A percentile compares a stretch with the other conserved stretches of the same genome.
phyloP scores from a whole-genome alignment of 2,329 filamentous ascomycete species.

The Ophiostoma montium region DNA sequence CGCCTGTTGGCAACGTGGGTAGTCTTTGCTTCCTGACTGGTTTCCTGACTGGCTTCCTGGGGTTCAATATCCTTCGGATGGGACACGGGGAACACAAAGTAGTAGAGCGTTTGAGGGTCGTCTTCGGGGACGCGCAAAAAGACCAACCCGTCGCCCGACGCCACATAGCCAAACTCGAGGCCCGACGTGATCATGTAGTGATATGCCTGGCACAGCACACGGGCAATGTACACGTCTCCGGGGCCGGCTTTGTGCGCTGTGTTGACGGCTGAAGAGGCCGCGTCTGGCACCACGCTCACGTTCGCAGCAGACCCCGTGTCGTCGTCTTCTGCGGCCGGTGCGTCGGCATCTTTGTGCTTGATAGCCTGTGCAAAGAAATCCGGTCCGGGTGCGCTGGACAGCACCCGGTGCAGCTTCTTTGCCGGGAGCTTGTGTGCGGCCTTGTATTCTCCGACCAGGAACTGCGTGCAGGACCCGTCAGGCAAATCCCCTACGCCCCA shows the following conservation, averaged over 20 bases:
- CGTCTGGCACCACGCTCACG: too few relatives aligned
- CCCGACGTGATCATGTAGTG: slow-evolving; percentile 10
- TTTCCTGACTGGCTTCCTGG: too few relatives aligned
- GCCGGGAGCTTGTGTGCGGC: slow-evolving; percentile 2
- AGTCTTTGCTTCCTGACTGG: too few relatives aligned
- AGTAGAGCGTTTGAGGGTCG: slow-evolving; percentile 7
- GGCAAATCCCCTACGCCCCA: not conserved
- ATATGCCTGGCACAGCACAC: slow-evolving; percentile 6
- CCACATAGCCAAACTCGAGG: slow-evolving; percentile 8
- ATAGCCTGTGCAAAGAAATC: slow-evolving; percentile 5
- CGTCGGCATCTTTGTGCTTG: not conserved
- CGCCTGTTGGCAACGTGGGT: not conserved
- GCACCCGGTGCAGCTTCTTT: not conserved
- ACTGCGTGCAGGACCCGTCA: not conserved
- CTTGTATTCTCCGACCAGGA: slow-evolving; percentile 7
- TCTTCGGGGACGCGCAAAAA: slow-evolving; percentile 7
- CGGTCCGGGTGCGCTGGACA: not conserved
- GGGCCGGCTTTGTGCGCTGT: too few relatives aligned
- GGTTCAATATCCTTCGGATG: too few relatives aligned
- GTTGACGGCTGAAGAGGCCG: too few relatives aligned
- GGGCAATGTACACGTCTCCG: slow-evolving; percentile 1
- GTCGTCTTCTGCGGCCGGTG: too few relatives aligned
- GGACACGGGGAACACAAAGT: slow-evolving; percentile 2
- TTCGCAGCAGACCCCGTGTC: too few relatives aligned
- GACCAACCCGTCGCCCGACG: slow-evolving; percentile 8